Percentiles rank a stretch among this genome's conserved stretches.
These are phyloP conservation scores for Athelia sp. DNA, from an alignment of 1,284 basidiomycete genomes.

Conservation along the genomic window DNA sequence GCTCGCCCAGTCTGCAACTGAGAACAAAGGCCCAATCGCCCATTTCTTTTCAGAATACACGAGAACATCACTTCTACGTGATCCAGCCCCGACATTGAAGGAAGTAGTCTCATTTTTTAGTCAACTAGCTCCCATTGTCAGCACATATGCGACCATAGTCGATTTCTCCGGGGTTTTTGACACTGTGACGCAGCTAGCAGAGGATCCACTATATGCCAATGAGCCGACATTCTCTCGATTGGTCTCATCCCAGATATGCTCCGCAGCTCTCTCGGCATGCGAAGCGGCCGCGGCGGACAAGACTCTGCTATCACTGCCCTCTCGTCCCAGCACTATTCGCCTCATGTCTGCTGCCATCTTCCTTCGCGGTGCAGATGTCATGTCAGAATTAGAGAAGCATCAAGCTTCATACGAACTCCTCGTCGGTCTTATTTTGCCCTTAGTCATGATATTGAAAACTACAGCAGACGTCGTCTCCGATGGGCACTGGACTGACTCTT, in stretches of 20 bases:
- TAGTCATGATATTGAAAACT: slow-evolving; percentile 52
- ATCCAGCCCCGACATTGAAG: slow-evolving; percentile 38
- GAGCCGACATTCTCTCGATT: slow-evolving; percentile 47
- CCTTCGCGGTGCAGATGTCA: slow-evolving; percentile 49
- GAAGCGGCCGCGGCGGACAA: slow-evolving; percentile 50
- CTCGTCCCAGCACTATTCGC: slow-evolving; percentile 44
- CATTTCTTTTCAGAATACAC: slow-evolving; percentile 48
- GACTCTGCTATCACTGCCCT: slow-evolving; percentile 42
- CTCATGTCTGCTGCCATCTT: slow-evolving; percentile 51
- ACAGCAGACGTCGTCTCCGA: slow-evolving; percentile 38
- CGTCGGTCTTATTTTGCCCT: slow-evolving; percentile 55
- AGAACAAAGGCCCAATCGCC: slow-evolving; percentile 35
- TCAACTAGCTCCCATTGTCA: slow-evolving; percentile 56
- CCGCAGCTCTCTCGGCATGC: slow-evolving; percentile 52
- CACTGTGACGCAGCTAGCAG: slow-evolving; percentile 43
- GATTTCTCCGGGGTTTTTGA: slow-evolving; percentile 65
- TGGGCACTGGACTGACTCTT: slow-evolving; percentile 37
- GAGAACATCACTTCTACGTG: slow-evolving; percentile 39
- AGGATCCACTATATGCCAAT: slow-evolving; percentile 43
- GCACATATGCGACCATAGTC: slow-evolving; percentile 42
- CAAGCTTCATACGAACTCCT: slow-evolving; percentile 54
- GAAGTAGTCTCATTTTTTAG: slow-evolving; percentile 49
- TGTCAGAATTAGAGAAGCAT: slow-evolving; percentile 53
- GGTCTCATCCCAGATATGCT: slow-evolving; percentile 57
- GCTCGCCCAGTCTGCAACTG: slow-evolving; percentile 46